phyloP scores from a whole-genome alignment of 371 early-diverging fungal genomes.

The Aphelidium insulamus region DNA sequence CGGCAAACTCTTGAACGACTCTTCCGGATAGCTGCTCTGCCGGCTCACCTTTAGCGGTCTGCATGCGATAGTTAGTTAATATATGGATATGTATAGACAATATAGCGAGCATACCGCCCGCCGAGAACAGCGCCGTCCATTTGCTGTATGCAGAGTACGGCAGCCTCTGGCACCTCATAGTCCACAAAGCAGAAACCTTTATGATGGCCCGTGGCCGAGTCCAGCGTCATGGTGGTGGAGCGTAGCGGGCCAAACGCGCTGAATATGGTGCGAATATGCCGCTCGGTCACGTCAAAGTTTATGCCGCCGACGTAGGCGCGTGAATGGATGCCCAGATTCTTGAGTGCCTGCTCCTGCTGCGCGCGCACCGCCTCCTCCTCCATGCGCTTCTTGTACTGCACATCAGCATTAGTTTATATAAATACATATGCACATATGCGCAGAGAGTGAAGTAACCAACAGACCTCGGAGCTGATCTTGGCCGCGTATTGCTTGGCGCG shows the following conservation, averaged over 20 bases:
- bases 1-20: constrained; percentile 17
- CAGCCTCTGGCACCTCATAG: constrained; percentile 59
- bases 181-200: constrained; percentile 74
- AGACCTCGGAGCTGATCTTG: too few relatives aligned
- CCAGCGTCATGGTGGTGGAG: constrained; percentile 42
- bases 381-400: too few relatives aligned
- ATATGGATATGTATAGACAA: background rate
- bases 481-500: too few relatives aligned
- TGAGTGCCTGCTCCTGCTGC: too few relatives aligned
- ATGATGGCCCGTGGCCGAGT: constrained; percentile 43
- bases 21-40: constrained; percentile 29
- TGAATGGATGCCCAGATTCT: constrained; percentile 31
- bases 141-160: constrained; percentile 36
- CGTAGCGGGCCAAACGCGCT: constrained; percentile 44
- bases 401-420: too few relatives aligned
- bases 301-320: constrained; percentile 65
- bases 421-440: too few relatives aligned
- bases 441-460: too few relatives aligned
- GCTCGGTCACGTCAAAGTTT: constrained; percentile 47
- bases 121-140: constrained; percentile 37
- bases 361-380: too few relatives aligned
- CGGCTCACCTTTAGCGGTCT: constrained; percentile 33
- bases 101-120: constrained; percentile 15
- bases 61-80: background rate
- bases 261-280: constrained; percentile 43